Conservation (phyloP, 805 yeast species). For the Nakazawaea wickerhamii region DNA sequence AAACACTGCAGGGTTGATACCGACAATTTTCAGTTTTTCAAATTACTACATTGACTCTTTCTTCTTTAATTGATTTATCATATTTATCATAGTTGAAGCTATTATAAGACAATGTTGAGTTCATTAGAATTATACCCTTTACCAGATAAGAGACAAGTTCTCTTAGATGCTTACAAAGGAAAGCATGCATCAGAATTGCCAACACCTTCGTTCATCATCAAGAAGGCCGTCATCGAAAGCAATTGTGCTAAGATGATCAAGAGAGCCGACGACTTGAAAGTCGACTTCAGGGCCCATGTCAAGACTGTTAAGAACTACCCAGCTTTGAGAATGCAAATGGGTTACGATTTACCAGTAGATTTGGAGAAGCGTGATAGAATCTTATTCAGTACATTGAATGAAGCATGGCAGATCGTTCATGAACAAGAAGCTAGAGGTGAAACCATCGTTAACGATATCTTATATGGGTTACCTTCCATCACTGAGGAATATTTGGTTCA, state of each 20-base stretch:
- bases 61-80: too few species aligned
- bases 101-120: constrained; percentile 20
- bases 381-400: constrained; percentile 65
- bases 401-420: constrained; percentile 45
- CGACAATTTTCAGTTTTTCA: too few species aligned
- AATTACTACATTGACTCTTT: too few species aligned
- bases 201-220: constrained; percentile 55
- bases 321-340: constrained; percentile 52
- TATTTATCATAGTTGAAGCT: too few species aligned
- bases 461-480: constrained; percentile 56
- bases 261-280: constrained; percentile 32
- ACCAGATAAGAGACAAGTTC: constrained; percentile 17
- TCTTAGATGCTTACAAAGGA: constrained; percentile 33
- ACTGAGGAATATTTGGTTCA: constrained; percentile 42
- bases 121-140: constrained; percentile 15
- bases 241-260: constrained; percentile 48
- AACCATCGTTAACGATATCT: constrained; percentile 36
- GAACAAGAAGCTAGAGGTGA: constrained; percentile 24
- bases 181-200: constrained; percentile 35
- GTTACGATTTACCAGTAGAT: constrained; percentile 28
- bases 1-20: too few species aligned
- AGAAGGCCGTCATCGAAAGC: constrained; percentile 30
- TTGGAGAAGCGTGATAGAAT: constrained; percentile 30
- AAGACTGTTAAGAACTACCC: constrained; percentile 70
- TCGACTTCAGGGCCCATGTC: constrained; percentile 61